Percentiles rank a stretch among this genome's conserved stretches.
Conservation (phyloP, 208 protist species). For the Leishmania mexicana region DNA sequence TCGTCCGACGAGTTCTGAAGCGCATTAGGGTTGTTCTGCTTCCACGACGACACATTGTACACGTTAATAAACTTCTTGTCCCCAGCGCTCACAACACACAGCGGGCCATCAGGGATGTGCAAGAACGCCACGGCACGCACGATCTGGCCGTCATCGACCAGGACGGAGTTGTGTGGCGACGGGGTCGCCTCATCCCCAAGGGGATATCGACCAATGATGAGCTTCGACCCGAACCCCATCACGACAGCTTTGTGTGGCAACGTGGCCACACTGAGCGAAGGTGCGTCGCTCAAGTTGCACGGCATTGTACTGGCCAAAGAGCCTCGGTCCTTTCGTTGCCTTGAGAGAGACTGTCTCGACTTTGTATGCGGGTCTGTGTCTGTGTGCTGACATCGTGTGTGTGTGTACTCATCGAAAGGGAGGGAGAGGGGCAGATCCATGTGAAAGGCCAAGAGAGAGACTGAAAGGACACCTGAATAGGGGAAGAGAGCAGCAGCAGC, state of each 20-base stretch:
- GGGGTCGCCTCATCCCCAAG: slow-evolving; percentile 26
- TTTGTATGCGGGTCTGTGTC: background rate
- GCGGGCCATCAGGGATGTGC: slow-evolving; percentile 55
- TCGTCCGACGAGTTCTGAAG: slow-evolving; percentile 30
- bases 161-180: slow-evolving; percentile 43
- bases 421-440: background rate
- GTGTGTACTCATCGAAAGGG: background rate
- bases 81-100: slow-evolving; percentile 75
- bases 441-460: background rate
- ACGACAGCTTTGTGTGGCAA: slow-evolving; percentile 49
- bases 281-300: slow-evolving; percentile 27
- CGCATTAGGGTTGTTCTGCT: slow-evolving; percentile 41
- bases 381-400: background rate
- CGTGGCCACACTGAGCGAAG: slow-evolving; percentile 52
- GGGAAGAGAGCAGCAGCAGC: background rate
- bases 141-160: slow-evolving; percentile 75
- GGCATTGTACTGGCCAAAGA: slow-evolving; percentile 3
- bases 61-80: slow-evolving; percentile 84
- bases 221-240: slow-evolving; percentile 55
- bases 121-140: slow-evolving; percentile 71
- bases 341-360: background rate
- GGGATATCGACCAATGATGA: slow-evolving; percentile 60
- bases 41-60: slow-evolving; percentile 59
- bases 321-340: background rate
- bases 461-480: background rate